Evolutionary conservation across 116 monocot genomes (phyloP).

Genomic region (Thalassia testudinum): DNA sequence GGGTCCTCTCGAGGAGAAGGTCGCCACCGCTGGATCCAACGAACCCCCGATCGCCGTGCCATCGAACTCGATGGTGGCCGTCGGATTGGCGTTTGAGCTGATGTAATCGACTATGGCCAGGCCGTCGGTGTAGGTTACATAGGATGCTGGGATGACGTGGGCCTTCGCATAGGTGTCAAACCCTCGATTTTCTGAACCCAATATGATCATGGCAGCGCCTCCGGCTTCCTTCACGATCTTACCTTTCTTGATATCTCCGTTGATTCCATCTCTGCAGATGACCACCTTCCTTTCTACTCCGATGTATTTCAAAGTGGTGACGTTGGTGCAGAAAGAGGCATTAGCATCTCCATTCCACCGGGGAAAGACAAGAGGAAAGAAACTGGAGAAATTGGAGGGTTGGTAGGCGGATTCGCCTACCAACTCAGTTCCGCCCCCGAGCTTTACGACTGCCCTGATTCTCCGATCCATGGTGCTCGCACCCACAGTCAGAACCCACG

Average conservation of each 20-base stretch:
- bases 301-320: slow-evolving; percentile 32
- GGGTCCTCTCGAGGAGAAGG: too few relatives aligned
- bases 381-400: too few relatives aligned
- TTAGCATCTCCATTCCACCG: slow-evolving; percentile 54
- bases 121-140: background rate
- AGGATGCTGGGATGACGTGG: slow-evolving; percentile 20
- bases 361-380: too few relatives aligned
- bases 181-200: slow-evolving; percentile 9
- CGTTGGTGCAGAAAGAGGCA: slow-evolving; percentile 23
- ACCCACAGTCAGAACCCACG: too few relatives aligned
- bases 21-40: background rate
- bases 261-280: background rate
- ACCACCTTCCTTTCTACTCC: slow-evolving; percentile 16
- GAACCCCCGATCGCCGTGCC: background rate
- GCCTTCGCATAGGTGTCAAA: slow-evolving; percentile 12
- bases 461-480: too few relatives aligned
- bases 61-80: too few relatives aligned
- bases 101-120: background rate
- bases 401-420: too few relatives aligned
- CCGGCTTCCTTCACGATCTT: too few relatives aligned
- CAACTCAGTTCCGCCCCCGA: slow-evolving; percentile 55
- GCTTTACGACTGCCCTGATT: too few relatives aligned
- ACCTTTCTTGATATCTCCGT: too few relatives aligned
- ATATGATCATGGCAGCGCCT: too few relatives aligned
- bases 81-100: too few relatives aligned